A percentile compares a stretch with the other conserved stretches of the same genome.
Evolutionary conservation across 23 red algal genomes (phyloP).

Genomic region (Cyanidioschyzon merolae): DNA sequence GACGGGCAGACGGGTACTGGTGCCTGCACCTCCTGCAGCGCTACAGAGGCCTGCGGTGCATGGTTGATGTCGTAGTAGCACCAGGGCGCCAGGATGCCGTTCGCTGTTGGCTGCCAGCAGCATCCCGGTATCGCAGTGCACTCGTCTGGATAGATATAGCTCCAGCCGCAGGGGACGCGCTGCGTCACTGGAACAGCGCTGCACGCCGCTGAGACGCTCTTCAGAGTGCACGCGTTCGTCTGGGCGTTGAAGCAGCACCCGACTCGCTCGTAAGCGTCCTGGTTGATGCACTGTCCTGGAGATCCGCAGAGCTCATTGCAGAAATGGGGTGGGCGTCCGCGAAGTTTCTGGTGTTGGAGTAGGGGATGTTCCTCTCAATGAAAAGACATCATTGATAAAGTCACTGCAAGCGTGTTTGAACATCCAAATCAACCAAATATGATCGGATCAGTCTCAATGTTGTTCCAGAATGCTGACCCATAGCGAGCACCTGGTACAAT

Average conservation of each 20-base stretch:
- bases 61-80: constrained; percentile 17
- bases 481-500: constrained; percentile 10
- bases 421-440: constrained; percentile 4
- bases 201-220: constrained; percentile 2
- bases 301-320: background rate
- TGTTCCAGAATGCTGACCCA: background rate
- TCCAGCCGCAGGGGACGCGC: constrained; percentile 11
- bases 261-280: background rate
- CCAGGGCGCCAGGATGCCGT: constrained; percentile 16
- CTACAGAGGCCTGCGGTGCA: constrained; percentile 6
- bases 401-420: background rate
- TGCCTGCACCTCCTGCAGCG: constrained; percentile 1
- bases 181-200: background rate
- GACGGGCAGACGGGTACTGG: background rate
- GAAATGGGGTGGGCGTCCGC: background rate
- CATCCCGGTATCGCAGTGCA: constrained; percentile 14
- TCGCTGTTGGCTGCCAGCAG: constrained; percentile 14
- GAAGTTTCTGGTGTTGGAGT: background rate
- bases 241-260: constrained; percentile 11
- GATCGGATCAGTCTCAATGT: background rate
- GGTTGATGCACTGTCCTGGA: background rate
- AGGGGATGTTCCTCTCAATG: background rate
- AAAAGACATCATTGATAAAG: background rate
- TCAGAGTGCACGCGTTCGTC: constrained; percentile 6
- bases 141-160: constrained; percentile 16